Percentiles rank a stretch among this genome's conserved stretches.
phyloP scores from a whole-genome alignment of 306 rosid genomes.

The Quercus dentata region DNA sequence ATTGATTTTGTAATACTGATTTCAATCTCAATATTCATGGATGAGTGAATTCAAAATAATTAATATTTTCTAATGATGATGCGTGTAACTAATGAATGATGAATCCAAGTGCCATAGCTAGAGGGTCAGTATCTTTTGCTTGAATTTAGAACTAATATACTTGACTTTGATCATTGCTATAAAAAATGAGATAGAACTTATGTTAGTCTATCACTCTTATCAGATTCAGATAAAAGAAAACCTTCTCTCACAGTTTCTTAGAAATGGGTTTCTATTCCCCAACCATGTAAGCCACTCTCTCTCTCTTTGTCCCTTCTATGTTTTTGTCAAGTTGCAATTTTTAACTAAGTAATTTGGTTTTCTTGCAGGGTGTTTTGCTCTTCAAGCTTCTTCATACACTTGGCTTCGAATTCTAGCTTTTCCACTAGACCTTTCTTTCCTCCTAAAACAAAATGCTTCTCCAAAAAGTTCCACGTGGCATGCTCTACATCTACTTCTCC shows the following conservation, averaged over 20 bases:
- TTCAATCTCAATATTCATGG: too few species aligned
- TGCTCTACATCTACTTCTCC: conserved; percentile 59
- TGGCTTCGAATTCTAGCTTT: conserved; percentile 12
- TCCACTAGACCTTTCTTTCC: conserved; percentile 26
- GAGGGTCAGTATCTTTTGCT: too few species aligned
- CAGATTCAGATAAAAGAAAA: neutral
- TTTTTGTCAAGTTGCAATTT: conserved; percentile 1
- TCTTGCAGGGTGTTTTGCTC: conserved; percentile 37
- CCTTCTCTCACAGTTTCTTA: neutral
- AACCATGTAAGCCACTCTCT: conserved; percentile 35
- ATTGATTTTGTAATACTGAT: too few species aligned
- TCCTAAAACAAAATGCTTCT: conserved; percentile 22
- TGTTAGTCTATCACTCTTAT: too few species aligned
- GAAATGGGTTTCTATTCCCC: conserved; percentile 55
- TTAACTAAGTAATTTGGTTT: conserved; percentile 6
- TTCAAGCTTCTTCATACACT: conserved; percentile 48
- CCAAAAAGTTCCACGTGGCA: conserved; percentile 33
- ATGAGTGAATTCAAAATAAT: too few species aligned
- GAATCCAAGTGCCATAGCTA: too few species aligned
- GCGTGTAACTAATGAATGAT: too few species aligned
- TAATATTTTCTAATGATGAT: too few species aligned
- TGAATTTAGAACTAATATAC: too few species aligned
- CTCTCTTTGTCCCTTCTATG: conserved; percentile 7
- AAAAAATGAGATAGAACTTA: too few species aligned
- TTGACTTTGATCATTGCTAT: too few species aligned